Evolutionary conservation across 1,284 basidiomycete species (phyloP).

Genomic region (Ustilago nuda): DNA sequence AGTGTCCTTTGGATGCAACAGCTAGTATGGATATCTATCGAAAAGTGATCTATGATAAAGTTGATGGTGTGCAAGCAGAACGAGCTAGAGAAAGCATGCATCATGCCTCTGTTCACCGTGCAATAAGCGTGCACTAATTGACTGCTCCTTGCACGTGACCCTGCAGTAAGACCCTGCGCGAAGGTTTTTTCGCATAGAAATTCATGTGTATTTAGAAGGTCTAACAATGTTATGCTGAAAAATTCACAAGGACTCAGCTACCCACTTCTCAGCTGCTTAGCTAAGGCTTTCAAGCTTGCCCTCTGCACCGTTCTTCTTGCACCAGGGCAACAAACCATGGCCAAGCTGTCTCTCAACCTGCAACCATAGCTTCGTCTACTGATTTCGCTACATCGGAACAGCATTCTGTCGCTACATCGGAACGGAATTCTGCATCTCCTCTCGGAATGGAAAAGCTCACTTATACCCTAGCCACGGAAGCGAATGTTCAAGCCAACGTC

Average conservation of each 20-base stretch:
- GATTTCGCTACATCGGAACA: background rate
- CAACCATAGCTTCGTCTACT: background rate
- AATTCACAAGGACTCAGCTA: background rate
- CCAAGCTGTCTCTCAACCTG: background rate
- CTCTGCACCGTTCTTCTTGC: background rate
- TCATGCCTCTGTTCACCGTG: background rate
- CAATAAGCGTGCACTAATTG: conserved; percentile 43
- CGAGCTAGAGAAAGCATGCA: background rate
- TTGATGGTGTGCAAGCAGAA: background rate
- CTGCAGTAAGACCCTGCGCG: conserved; percentile 41
- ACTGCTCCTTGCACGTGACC: conserved; percentile 48
- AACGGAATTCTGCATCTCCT: too few relatives aligned
- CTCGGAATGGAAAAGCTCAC: background rate
- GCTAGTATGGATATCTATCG: background rate
- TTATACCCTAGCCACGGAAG: background rate
- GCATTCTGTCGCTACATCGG: background rate
- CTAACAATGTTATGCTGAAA: background rate
- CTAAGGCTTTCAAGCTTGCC: background rate
- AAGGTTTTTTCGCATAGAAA: background rate
- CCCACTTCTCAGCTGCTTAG: too few relatives aligned
- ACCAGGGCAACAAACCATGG: background rate
- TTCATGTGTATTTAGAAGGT: background rate
- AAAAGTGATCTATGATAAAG: background rate
- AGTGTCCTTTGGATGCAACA: background rate
- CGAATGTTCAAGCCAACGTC: background rate